These are phyloP conservation scores for Gossypium thurberi DNA, from an alignment of 345 rosid genomes.

Conservation along the genomic window DNA sequence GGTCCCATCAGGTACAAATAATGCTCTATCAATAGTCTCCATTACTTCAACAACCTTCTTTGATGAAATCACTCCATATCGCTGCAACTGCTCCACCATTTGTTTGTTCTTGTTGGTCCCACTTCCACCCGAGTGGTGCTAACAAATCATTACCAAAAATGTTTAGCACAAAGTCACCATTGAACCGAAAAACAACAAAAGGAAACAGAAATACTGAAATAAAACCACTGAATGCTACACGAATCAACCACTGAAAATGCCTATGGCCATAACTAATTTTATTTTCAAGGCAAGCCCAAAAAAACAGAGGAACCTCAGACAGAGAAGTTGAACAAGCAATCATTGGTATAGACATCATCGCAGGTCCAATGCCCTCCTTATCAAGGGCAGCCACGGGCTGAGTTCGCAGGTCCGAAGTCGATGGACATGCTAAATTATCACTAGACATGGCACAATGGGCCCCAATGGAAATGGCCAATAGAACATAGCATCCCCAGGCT, in stretches of 20 bases:
- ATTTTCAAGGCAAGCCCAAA: conserved; percentile 4
- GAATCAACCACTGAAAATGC: not conserved
- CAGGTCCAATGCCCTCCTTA: conserved; percentile 11
- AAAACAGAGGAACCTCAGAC: not conserved
- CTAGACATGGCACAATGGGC: not conserved
- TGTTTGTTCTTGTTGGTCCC: conserved; percentile 43
- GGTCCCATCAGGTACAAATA: conserved; percentile 68
- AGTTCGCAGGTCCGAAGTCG: conserved; percentile 15
- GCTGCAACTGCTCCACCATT: conserved; percentile 71
- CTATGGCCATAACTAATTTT: not conserved
- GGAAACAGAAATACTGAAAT: not conserved
- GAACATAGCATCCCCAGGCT: conserved; percentile 15
- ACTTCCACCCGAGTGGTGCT: conserved; percentile 47
- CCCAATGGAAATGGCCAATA: not conserved
- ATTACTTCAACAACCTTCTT: conserved; percentile 71
- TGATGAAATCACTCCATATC: conserved; percentile 54
- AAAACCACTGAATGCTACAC: not conserved
- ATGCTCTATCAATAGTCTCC: conserved; percentile 77
- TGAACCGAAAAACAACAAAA: not conserved
- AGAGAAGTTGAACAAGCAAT: conserved; percentile 10
- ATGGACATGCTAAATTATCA: not conserved
- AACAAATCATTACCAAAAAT: conserved; percentile 17
- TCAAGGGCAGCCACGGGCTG: not conserved
- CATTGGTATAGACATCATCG: not conserved
- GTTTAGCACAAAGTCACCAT: not conserved